These are phyloP conservation scores for Ballota nigra DNA, from an alignment of 257 asterid species.

Conservation along the genomic window DNA sequence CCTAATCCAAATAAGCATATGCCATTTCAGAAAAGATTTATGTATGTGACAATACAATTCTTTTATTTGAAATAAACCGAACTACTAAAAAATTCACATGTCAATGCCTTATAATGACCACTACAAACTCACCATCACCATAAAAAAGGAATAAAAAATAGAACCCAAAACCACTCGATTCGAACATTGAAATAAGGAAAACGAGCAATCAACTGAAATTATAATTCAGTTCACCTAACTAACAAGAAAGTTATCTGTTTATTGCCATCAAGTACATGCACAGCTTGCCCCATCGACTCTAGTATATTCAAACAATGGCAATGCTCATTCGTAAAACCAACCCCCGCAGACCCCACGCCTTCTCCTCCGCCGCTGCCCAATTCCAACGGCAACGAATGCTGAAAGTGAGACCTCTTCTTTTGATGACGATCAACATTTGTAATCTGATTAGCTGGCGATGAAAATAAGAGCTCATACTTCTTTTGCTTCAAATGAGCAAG, in stretches of 20 bases:
- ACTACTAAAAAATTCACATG: not conserved
- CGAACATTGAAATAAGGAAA: not conserved
- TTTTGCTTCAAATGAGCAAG: constrained; percentile 80
- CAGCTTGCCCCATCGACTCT: constrained; percentile 90
- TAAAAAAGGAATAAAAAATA: not conserved
- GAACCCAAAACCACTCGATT: not conserved
- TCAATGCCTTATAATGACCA: not conserved
- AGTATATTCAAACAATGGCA: constrained; percentile 75
- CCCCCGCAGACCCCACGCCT: constrained; percentile 39
- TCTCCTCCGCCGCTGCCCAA: too few species aligned
- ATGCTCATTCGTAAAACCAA: constrained; percentile 67
- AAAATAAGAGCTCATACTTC: constrained; percentile 57
- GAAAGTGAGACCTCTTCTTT: constrained; percentile 70
- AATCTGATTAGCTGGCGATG: constrained; percentile 34
- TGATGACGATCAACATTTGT: constrained; percentile 34
- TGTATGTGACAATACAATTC: not conserved
- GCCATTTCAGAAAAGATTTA: not conserved
- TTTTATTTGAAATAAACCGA: not conserved
- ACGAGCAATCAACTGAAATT: constrained; percentile 1
- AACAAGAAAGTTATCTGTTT: constrained; percentile 77
- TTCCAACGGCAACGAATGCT: constrained; percentile 78
- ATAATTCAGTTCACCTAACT: constrained; percentile 29
- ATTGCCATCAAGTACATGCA: constrained; percentile 67
- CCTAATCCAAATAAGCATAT: too few species aligned
- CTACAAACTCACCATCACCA: constrained; percentile 4